These are phyloP conservation scores for Filobasidium wieringae DNA, from an alignment of 768 basidiomycete genomes.

Conservation along the genomic window DNA sequence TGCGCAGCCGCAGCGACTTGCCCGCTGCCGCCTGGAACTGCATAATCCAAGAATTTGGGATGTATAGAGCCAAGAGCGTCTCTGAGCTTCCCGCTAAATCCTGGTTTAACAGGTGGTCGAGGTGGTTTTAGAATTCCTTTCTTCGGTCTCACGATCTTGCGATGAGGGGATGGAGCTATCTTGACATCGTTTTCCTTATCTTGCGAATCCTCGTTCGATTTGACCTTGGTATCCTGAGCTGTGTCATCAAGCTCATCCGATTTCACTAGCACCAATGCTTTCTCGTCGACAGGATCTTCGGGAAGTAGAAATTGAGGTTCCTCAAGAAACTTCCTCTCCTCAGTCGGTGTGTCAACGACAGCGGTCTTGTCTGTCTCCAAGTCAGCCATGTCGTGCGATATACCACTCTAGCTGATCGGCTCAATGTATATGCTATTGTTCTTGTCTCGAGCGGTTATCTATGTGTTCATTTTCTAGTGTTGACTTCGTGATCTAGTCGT, in stretches of 20 bases:
- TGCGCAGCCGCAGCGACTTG: slow-evolving; percentile 1
- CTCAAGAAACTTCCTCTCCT: no score
- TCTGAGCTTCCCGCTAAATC: slow-evolving; percentile 29
- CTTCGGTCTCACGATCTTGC: slow-evolving; percentile 34
- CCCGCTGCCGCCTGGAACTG: slow-evolving; percentile 2
- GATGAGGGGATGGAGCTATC: neutral
- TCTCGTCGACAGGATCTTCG: no score
- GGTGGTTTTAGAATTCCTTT: slow-evolving; percentile 40
- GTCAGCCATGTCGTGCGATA: no score
- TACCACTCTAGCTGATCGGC: no score
- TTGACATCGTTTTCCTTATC: no score
- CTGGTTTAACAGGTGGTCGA: slow-evolving; percentile 35
- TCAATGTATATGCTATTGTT: no score
- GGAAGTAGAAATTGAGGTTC: no score
- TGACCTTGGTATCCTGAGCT: neutral
- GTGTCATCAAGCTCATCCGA: neutral
- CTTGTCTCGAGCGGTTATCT: no score
- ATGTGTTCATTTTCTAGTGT: no score
- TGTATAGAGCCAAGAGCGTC: slow-evolving; percentile 27
- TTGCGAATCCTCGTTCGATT: neutral
- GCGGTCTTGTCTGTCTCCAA: no score
- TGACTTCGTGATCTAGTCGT: no score
- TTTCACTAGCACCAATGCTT: neutral
- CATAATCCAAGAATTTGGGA: slow-evolving; percentile 25
- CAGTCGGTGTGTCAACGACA: no score